A percentile compares a stretch with the other conserved stretches of the same genome.
Evolutionary conservation across 352 stramenopile species (phyloP).

Genomic region (Globisporangium megalacanthum): DNA sequence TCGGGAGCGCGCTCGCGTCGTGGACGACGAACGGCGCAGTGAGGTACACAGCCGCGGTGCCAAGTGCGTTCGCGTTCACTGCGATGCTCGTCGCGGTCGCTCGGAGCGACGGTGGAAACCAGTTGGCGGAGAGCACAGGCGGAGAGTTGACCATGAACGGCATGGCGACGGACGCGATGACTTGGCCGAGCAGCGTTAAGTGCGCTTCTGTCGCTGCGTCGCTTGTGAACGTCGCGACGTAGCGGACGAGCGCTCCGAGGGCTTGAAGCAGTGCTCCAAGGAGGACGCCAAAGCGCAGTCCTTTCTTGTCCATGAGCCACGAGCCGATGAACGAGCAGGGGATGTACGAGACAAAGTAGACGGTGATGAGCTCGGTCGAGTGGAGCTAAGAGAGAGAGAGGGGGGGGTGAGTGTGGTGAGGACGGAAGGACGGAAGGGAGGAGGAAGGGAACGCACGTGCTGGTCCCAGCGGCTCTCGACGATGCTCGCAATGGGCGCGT

Average conservation of each 20-base stretch:
- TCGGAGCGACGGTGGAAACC: slow-evolving; percentile 62
- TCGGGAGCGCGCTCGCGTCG: slow-evolving; percentile 20
- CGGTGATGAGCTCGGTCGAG: slow-evolving; percentile 70
- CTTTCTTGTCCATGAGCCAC: slow-evolving; percentile 80
- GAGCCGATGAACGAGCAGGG: slow-evolving; percentile 73
- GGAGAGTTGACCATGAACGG: slow-evolving; percentile 87
- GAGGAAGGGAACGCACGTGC: slow-evolving; percentile 18
- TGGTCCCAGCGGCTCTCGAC: slow-evolving; percentile 53
- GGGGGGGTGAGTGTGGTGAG: background rate
- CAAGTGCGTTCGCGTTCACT: slow-evolving; percentile 71
- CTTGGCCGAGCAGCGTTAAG: slow-evolving; percentile 50
- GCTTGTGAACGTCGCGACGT: slow-evolving; percentile 26
- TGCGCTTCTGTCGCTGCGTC: slow-evolving; percentile 22
- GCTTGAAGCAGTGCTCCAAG: slow-evolving; percentile 54
- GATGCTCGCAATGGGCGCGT: slow-evolving; percentile 64
- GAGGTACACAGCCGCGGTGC: slow-evolving; percentile 59
- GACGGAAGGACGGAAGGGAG: no score
- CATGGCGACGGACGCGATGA: slow-evolving; percentile 62
- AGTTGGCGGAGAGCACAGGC: slow-evolving; percentile 64
- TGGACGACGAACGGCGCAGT: slow-evolving; percentile 43
- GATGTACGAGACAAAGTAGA: slow-evolving; percentile 79
- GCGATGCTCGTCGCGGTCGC: slow-evolving; percentile 65
- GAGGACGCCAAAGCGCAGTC: slow-evolving; percentile 53
- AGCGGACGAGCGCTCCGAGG: slow-evolving; percentile 38
- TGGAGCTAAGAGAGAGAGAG: slow-evolving; percentile 29